phyloP scores from a whole-genome alignment of 164 flowering plant species.

The Chimonanthus praecox region DNA sequence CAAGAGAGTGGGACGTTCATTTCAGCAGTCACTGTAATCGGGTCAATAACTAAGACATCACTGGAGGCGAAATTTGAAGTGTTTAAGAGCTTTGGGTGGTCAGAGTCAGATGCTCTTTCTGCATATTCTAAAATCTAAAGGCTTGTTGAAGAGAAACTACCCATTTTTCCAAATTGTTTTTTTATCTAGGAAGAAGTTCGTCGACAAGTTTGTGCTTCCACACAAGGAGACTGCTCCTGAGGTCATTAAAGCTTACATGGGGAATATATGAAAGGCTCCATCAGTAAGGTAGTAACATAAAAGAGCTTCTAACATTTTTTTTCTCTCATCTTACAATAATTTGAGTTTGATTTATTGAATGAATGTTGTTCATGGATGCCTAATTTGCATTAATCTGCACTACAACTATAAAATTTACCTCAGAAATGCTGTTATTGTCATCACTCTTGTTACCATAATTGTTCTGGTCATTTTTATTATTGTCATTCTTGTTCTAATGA shows the following conservation, averaged over 20 bases:
- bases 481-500: not conserved
- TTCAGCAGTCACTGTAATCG: slow-evolving; percentile 4
- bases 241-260: slow-evolving; percentile 9
- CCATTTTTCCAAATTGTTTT: not conserved
- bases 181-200: slow-evolving; percentile 6
- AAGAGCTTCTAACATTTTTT: not conserved
- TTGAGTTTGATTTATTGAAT: not conserved
- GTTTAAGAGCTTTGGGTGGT: slow-evolving; percentile 24
- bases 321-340: not conserved
- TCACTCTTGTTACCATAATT: not conserved
- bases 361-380: not conserved
- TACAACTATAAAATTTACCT: not conserved
- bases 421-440: no score
- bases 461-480: not conserved
- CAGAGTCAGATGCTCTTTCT: slow-evolving; percentile 7
- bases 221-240: slow-evolving; percentile 16
- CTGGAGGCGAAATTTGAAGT: slow-evolving; percentile 8
- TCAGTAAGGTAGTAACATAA: not conserved
- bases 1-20: slow-evolving; percentile 7
- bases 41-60: slow-evolving; percentile 1
- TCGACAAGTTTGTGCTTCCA: slow-evolving; percentile 6
- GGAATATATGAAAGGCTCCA: not conserved
- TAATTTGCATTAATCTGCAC: not conserved
- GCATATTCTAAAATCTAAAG: slow-evolving; percentile 10
- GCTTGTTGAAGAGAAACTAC: slow-evolving; percentile 1